A percentile compares a stretch with the other conserved stretches of the same genome.
These are phyloP conservation scores for Mycena haematopus DNA, from an alignment of 768 basidiomycete genomes.

Conservation along the genomic window DNA sequence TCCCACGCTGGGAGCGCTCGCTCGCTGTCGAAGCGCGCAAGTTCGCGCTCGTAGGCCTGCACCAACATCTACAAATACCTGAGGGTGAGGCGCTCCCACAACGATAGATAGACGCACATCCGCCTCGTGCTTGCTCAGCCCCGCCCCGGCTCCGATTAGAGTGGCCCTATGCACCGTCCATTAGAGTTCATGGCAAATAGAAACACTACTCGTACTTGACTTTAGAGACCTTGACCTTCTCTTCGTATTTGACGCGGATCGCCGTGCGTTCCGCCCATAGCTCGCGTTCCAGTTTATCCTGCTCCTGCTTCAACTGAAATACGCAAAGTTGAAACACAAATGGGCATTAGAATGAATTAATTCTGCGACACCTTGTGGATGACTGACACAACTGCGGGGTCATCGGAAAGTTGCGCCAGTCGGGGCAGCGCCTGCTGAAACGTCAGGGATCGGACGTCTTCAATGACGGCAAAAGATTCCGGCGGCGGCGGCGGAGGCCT, in stretches of 20 bases:
- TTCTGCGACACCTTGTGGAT: slow-evolving; percentile 54
- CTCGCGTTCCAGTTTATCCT: slow-evolving; percentile 69
- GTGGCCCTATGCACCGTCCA: slow-evolving; percentile 56
- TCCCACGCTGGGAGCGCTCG: slow-evolving; percentile 80
- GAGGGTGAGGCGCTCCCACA: neutral
- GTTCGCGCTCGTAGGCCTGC: slow-evolving; percentile 66
- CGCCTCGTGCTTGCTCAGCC: slow-evolving; percentile 72
- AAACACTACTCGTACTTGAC: slow-evolving; percentile 58
- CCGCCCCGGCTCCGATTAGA: slow-evolving; percentile 59
- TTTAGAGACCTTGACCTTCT: slow-evolving; percentile 70
- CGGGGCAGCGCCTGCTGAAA: slow-evolving; percentile 77
- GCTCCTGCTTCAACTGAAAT: slow-evolving; percentile 71
- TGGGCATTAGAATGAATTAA: neutral
- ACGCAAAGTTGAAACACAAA: slow-evolving; percentile 1
- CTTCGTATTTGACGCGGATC: slow-evolving; percentile 70
- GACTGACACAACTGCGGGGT: slow-evolving; percentile 55
- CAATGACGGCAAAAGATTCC: slow-evolving; percentile 6
- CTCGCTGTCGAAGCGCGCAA: slow-evolving; percentile 72
- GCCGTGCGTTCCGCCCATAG: slow-evolving; percentile 71
- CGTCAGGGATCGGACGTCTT: slow-evolving; percentile 55
- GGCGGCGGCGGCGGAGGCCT: slow-evolving; percentile 24
- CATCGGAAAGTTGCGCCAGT: slow-evolving; percentile 64
- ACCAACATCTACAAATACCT: slow-evolving; percentile 60
- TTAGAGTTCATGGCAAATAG: slow-evolving; percentile 4
- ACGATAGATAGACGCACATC: slow-evolving; percentile 50